Conservation (phyloP, 176 grass and related monocot species). For the Carex parvula region DNA sequence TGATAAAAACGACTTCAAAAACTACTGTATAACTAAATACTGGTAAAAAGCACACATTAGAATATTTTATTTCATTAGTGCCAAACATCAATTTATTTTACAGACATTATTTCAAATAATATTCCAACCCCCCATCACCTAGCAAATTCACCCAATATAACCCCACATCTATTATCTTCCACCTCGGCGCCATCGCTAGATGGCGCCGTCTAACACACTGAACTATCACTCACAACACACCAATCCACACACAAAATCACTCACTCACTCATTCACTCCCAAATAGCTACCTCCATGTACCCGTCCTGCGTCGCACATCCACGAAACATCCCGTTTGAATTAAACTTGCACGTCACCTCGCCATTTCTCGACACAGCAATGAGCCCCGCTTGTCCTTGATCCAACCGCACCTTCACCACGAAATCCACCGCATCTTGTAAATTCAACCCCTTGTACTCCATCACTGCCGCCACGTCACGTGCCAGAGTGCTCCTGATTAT, state of each 20-base stretch:
- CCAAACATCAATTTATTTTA: background rate
- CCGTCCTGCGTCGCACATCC: slow-evolving; percentile 76
- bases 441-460: slow-evolving; percentile 76
- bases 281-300: slow-evolving; percentile 84
- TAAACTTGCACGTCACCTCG: slow-evolving; percentile 65
- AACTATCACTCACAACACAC: too few species aligned
- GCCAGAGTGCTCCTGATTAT: slow-evolving; percentile 91
- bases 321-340: slow-evolving; percentile 85
- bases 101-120: background rate
- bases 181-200: background rate
- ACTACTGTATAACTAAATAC: too few species aligned
- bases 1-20: too few species aligned
- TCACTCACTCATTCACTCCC: slow-evolving; percentile 39
- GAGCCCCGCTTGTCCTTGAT: slow-evolving; percentile 61
- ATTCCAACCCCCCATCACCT: background rate
- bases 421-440: slow-evolving; percentile 74
- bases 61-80: background rate
- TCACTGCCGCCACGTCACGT: slow-evolving; percentile 69
- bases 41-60: too few species aligned
- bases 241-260: background rate
- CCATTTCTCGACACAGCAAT: slow-evolving; percentile 66
- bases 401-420: slow-evolving; percentile 62
- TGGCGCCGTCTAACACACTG: background rate
- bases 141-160: background rate
- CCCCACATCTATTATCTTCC: too few species aligned